Evolutionary conservation across 306 rosid species (phyloP), one percentile per base, ranked within the genome.

Genomic region (Pueraria montana): DNA sequence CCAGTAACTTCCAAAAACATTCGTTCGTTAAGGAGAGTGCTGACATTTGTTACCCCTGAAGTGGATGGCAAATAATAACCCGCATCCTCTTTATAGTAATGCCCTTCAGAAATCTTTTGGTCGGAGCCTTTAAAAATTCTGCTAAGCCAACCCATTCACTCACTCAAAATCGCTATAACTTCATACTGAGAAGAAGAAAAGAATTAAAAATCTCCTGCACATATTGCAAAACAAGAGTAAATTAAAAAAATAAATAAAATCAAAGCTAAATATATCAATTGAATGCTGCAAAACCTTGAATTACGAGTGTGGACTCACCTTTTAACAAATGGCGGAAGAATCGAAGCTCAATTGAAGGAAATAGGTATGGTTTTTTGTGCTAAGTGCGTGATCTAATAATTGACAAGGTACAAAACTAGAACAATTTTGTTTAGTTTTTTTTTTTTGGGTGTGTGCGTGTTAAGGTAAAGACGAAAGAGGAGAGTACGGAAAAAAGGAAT

Each of bases 61-160:
- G 88, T 84, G 6, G 99, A 88, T 65, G 94, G 97, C 75, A 76
- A 76, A 83, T 84, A 85, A 86, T 77, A 85, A 88, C 82, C 80
- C 1, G 87, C 46, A 72, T 89, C 94, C 72, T 86, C 97, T 74
- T 85, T 91, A 75, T 80, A 82, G 17, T 78, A 91, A 89, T 84
- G 88, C 80, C 86, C 92, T 79, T 92, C 98, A 0, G 94, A 90
- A 78, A 89, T 74, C 83, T 90, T 93, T 21, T 88, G 93, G 65
- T 89, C 84, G 2, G 97, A 89, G 79, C 91, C 92, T 85, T 93
- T 93, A 42, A 93, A 91, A 89, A 93, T 49, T 83, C 87, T 93
- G 89, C 93, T 93, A 36, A 93, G 79, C 98, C 98, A 93, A 74
- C 93, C 97, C 98, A 92, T 94, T 81, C 5, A 70, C 76, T 11